Evolutionary conservation across 768 basidiomycete species (phyloP).

Genomic region (Leccinellum rugosiceps): DNA sequence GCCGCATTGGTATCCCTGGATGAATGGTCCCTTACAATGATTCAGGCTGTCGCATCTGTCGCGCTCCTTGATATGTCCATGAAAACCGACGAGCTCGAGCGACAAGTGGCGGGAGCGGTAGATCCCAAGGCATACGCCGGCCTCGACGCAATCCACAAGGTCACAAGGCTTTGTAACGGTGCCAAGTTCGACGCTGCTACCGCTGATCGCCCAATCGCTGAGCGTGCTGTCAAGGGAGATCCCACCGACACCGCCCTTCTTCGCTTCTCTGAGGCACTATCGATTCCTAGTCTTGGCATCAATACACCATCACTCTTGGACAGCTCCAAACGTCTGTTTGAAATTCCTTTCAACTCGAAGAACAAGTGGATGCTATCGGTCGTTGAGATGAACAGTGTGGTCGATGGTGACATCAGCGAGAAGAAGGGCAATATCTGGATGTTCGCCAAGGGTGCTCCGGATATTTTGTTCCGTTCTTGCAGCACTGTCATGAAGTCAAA

Average conservation of each 20-base stretch:
- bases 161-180: conserved; percentile 57
- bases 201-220: conserved; percentile 25
- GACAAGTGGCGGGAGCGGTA: conserved; percentile 2
- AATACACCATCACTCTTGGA: conserved; percentile 20
- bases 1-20: not conserved
- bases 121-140: conserved; percentile 20
- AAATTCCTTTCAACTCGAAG: conserved; percentile 46
- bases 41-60: conserved; percentile 38
- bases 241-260: conserved; percentile 54
- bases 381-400: conserved; percentile 21
- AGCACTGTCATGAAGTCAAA: conserved; percentile 31
- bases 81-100: conserved; percentile 19
- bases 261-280: conserved; percentile 41
- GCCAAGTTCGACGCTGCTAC: conserved; percentile 45
- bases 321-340: conserved; percentile 28
- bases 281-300: conserved; percentile 22
- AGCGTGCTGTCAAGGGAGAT: conserved; percentile 42
- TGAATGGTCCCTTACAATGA: not conserved
- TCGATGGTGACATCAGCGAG: conserved; percentile 7
- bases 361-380: conserved; percentile 60
- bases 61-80: conserved; percentile 34
- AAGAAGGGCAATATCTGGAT: conserved; percentile 29
- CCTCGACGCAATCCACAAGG: conserved; percentile 32
- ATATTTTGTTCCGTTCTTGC: conserved; percentile 46
- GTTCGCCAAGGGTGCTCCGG: conserved; percentile 59